These are phyloP conservation scores for Pugionium dolabratum DNA, from an alignment of 345 rosid species.

Conservation along the genomic window DNA sequence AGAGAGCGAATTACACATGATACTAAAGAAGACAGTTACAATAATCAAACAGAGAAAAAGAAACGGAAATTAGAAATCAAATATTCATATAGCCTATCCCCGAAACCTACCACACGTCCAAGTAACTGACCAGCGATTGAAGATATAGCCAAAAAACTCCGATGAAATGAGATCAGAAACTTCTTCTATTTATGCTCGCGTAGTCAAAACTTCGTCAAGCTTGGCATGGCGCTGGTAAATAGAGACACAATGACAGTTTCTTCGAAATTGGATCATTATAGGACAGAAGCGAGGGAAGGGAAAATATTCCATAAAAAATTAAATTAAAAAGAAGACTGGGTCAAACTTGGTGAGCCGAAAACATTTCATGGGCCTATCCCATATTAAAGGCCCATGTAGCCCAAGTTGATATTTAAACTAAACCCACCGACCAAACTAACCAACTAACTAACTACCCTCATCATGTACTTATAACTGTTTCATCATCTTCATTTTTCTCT, in stretches of 20 bases:
- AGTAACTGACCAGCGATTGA: neutral
- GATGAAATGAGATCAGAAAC: neutral
- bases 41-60: neutral
- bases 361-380: neutral
- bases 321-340: neutral
- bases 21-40: neutral
- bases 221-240: conserved; percentile 24
- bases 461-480: too few species aligned
- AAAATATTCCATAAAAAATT: neutral
- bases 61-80: conserved; percentile 22
- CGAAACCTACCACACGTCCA: conserved; percentile 26
- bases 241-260: conserved; percentile 13
- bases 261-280: conserved; percentile 23
- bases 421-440: conserved; percentile 1
- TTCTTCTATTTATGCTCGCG: neutral
- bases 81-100: neutral
- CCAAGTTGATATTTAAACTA: neutral
- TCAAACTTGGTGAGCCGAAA: neutral
- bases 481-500: neutral
- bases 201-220: conserved; percentile 5
- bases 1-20: conserved; percentile 8
- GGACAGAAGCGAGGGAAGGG: conserved; percentile 30
- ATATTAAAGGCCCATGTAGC: neutral
- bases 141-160: neutral
- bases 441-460: too few species aligned